A percentile compares a stretch with the other conserved stretches of the same genome.
phyloP scores from a whole-genome alignment of 768 basidiomycete genomes.

The Phanerodontia chrysosporium region DNA sequence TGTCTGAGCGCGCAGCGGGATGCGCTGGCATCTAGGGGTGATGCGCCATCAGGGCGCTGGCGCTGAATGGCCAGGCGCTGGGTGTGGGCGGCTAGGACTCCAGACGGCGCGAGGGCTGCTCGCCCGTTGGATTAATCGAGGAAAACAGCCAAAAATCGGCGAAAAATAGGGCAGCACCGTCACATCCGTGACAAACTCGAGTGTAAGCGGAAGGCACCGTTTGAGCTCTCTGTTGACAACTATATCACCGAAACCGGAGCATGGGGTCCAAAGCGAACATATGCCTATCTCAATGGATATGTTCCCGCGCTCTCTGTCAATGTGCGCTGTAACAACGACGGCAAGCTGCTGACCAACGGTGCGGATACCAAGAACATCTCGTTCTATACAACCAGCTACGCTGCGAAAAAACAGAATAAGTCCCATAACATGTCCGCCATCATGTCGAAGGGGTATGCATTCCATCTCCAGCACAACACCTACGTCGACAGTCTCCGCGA shows the following conservation, averaged over 20 bases:
- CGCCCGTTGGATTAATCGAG: too few relatives aligned
- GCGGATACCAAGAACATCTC: constrained; percentile 29
- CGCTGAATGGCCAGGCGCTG: too few relatives aligned
- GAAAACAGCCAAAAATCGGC: too few relatives aligned
- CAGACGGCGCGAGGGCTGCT: too few relatives aligned
- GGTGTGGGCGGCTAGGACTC: too few relatives aligned
- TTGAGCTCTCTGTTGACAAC: constrained; percentile 7
- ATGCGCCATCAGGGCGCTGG: too few relatives aligned
- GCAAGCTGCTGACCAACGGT: constrained; percentile 36
- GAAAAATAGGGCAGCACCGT: too few relatives aligned
- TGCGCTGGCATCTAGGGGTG: too few relatives aligned
- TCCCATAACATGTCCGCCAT: constrained; percentile 34
- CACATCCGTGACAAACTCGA: not conserved
- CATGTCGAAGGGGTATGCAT: constrained; percentile 27
- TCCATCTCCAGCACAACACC: constrained; percentile 16
- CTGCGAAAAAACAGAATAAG: constrained; percentile 31
- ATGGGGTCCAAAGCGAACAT: constrained; percentile 13
- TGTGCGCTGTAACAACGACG: constrained; percentile 36
- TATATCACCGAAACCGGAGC: constrained; percentile 13
- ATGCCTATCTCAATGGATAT: constrained; percentile 20
- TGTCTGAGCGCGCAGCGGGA: too few relatives aligned
- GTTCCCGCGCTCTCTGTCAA: constrained; percentile 23
- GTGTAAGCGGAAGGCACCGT: constrained; percentile 26
- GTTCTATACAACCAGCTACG: constrained; percentile 33
- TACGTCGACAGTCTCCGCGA: constrained; percentile 22